Base-by-base conservation (phyloP, 2,329 filamentous ascomycete species). In the Clarireedia paspali region DNA sequence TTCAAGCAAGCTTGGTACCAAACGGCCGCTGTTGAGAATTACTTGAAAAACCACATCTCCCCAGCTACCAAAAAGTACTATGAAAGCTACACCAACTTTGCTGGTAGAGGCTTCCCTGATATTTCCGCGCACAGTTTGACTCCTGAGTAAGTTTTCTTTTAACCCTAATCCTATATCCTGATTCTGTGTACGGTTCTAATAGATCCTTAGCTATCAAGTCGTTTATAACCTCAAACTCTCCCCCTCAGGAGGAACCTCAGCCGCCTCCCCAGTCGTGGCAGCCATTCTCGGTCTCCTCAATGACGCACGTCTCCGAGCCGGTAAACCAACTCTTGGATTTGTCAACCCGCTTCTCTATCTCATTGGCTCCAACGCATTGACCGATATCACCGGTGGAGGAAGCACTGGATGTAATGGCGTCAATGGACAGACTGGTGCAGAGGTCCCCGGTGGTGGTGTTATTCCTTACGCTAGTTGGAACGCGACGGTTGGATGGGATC, bases 241-340 rank as follows among this genome's bases (percentile, higher is more conserved):
- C 27, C 61, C 65, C 0, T 73, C 79, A 38, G 74, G 72, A 26
- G 79, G 80, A 4, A 79, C 75, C 2, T 76, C 72, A 5, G 80
- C 80, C 12, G 76, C 80, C 1, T 70, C 78, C 0, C 84, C 84
- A 0, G 71, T 80, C 0, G 76, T 79, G 1, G 75, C 80, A 1
- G 79, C 75, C 12, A 74, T 86, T 55, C 72, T 87, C 39, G 72
- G 77, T 2, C 73, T 87, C 4, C 71, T 87, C 49, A 87, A 87
- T 61, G 82, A 85, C 59, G 80, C 80, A 0, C 71, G 81, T 30
- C 66, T 85, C 23, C 70, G 74, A 0, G 71, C 71, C 10, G 78
- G 79, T 3, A 75, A 78, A 26, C 63, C 64, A 5, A 61, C 66
- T 1, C 62, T 74, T 2, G 72, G 73, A 5, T 74, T 73, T 63